phyloP scores from a whole-genome alignment of 2,329 filamentous ascomycete species.

The Fusarium falciforme region DNA sequence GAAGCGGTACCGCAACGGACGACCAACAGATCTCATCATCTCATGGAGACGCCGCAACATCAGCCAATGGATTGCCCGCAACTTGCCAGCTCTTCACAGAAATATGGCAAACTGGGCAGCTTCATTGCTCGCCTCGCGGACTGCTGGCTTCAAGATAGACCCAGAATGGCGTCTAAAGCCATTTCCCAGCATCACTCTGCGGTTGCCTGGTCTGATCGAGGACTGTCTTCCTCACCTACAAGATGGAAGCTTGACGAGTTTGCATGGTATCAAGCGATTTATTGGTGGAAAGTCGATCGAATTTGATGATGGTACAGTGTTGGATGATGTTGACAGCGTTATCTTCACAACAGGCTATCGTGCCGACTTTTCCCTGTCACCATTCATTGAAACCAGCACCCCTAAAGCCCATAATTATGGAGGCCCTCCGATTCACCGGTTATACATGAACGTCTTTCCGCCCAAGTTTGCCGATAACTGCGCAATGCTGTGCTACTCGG shows the following conservation, averaged over 20 bases:
- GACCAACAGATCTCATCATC: background rate
- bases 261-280: slow-evolving; percentile 12
- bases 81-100: slow-evolving; percentile 2
- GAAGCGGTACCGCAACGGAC: slow-evolving; percentile 13
- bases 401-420: background rate
- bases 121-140: background rate
- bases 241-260: slow-evolving; percentile 15
- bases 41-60: slow-evolving; percentile 25
- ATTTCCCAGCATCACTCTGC: slow-evolving; percentile 2
- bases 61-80: slow-evolving; percentile 17
- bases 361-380: slow-evolving; percentile 14
- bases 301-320: slow-evolving; percentile 22
- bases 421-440: slow-evolving; percentile 2
- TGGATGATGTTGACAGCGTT: slow-evolving; percentile 13
- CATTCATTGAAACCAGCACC: slow-evolving; percentile 5
- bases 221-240: slow-evolving; percentile 10
- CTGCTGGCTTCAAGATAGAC: background rate
- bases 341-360: slow-evolving; percentile 19
- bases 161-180: slow-evolving; percentile 19
- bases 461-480: slow-evolving; percentile 23
- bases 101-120: background rate
- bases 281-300: slow-evolving; percentile 17
- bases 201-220: slow-evolving; percentile 18
- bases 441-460: slow-evolving; percentile 25
- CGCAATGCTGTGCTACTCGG: slow-evolving; percentile 23